These are phyloP conservation scores for Zopfia rhizophila DNA, from an alignment of 2,329 filamentous ascomycete species.

Conservation along the genomic window DNA sequence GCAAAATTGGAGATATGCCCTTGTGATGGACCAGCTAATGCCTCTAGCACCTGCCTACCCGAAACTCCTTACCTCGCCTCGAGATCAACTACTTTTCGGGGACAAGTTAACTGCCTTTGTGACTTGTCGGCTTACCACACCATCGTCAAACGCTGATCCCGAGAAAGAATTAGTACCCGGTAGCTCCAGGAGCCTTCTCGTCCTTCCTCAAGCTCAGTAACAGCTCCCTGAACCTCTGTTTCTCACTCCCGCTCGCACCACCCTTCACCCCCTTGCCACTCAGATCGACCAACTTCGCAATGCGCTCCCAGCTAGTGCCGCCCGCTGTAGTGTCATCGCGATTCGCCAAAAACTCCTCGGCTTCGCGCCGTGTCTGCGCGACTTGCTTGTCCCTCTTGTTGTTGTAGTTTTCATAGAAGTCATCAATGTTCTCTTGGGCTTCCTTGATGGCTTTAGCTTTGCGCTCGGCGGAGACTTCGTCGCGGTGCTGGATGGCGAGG, in stretches of 20 bases:
- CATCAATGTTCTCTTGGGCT: constrained; percentile 93
- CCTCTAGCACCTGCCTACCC: no score
- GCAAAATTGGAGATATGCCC: neutral
- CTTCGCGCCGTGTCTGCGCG: constrained; percentile 87
- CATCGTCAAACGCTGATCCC: neutral
- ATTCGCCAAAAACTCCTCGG: constrained; percentile 88
- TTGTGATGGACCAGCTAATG: no score
- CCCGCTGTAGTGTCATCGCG: constrained; percentile 93
- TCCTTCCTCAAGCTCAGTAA: constrained; percentile 90
- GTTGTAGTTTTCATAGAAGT: constrained; percentile 99
- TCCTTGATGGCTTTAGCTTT: constrained; percentile 88
- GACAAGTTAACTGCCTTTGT: neutral
- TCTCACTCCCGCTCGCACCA: constrained; percentile 88
- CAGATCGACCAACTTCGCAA: constrained; percentile 96
- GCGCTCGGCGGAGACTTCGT: constrained; percentile 82
- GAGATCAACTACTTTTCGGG: neutral
- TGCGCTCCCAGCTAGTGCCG: constrained; percentile 98
- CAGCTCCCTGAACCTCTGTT: constrained; percentile 94
- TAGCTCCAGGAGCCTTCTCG: constrained; percentile 78
- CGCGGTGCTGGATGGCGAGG: constrained; percentile 81
- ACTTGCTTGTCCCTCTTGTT: constrained; percentile 96
- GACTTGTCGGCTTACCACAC: neutral
- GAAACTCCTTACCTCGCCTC: neutral
- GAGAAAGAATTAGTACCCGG: constrained; percentile 47
- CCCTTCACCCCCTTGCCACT: constrained; percentile 92